Evolutionary conservation across 2,329 filamentous ascomycete species (phyloP).

Genomic region (Fusarium irregulare): DNA sequence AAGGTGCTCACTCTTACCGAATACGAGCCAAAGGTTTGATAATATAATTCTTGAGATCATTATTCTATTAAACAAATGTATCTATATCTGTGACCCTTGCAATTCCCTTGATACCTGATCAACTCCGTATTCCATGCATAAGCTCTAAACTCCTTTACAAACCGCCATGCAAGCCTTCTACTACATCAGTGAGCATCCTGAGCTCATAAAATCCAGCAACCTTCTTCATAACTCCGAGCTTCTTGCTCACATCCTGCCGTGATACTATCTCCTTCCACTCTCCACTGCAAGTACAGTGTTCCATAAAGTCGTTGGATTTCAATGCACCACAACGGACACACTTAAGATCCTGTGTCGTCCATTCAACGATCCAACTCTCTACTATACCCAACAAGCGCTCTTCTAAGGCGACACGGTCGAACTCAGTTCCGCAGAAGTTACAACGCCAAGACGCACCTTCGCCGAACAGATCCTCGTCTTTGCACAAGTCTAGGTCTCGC

Average conservation of each 20-base stretch:
- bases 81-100: not conserved
- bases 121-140: conserved; percentile 36
- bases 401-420: conserved; percentile 83
- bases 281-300: conserved; percentile 94
- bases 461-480: conserved; percentile 81
- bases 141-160: conserved; percentile 51
- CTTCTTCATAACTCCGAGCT: conserved; percentile 75
- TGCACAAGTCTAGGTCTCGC: conserved; percentile 90
- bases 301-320: conserved; percentile 92
- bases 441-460: conserved; percentile 75
- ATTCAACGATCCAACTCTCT: conserved; percentile 79
- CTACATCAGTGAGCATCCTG: conserved; percentile 82
- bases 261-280: conserved; percentile 81
- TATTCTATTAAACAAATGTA: conserved; percentile 4
- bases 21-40: not conserved
- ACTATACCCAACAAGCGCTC: conserved; percentile 83
- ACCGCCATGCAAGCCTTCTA: conserved; percentile 68
- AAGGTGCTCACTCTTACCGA: not conserved
- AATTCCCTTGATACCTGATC: conserved; percentile 17
- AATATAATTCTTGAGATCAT: not conserved
- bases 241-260: conserved; percentile 71
- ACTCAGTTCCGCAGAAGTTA: conserved; percentile 77
- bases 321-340: conserved; percentile 78
- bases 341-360: conserved; percentile 90
- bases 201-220: conserved; percentile 85